Evolutionary conservation across 1,284 basidiomycete species (phyloP).

Genomic region (Agroathelia rolfsii): DNA sequence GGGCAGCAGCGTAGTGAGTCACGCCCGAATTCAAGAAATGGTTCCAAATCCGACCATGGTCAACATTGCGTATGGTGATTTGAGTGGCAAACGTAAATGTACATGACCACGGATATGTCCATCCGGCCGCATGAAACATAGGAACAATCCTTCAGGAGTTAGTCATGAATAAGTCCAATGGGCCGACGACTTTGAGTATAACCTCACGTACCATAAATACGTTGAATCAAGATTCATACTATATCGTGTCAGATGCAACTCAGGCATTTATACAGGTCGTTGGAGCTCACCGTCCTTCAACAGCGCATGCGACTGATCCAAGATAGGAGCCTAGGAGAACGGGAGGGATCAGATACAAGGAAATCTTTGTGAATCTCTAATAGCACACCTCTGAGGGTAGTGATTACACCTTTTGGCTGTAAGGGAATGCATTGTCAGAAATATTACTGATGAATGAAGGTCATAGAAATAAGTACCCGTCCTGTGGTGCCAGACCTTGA

Average conservation of each 20-base stretch:
- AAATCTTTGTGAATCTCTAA: not conserved
- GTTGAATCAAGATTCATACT: conserved; percentile 62
- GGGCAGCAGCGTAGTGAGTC: conserved; percentile 82
- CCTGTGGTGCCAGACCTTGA: conserved; percentile 77
- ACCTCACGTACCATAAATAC: conserved; percentile 56
- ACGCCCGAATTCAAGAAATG: conserved; percentile 65
- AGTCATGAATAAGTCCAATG: conserved; percentile 4
- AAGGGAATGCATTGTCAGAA: conserved; percentile 9
- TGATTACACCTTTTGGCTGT: conserved; percentile 76
- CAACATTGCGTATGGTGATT: conserved; percentile 68
- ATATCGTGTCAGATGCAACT: conserved; percentile 5
- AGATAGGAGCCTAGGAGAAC: conserved; percentile 58
- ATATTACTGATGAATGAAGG: conserved; percentile 1
- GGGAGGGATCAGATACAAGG: not conserved
- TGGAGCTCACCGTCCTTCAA: conserved; percentile 55
- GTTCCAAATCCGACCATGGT: conserved; percentile 70
- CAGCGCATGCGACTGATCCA: conserved; percentile 74
- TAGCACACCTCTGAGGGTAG: conserved; percentile 57
- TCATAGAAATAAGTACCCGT: conserved; percentile 34
- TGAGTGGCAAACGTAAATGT: conserved; percentile 69
- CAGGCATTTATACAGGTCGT: conserved; percentile 4
- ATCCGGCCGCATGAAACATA: conserved; percentile 83
- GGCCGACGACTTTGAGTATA: too few relatives aligned
- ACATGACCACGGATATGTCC: conserved; percentile 79
- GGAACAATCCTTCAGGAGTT: conserved; percentile 59